These are phyloP conservation scores for maize (Zea mays) DNA, from an alignment of 176 grass and related monocot genomes.

Conservation along the genomic window DNA sequence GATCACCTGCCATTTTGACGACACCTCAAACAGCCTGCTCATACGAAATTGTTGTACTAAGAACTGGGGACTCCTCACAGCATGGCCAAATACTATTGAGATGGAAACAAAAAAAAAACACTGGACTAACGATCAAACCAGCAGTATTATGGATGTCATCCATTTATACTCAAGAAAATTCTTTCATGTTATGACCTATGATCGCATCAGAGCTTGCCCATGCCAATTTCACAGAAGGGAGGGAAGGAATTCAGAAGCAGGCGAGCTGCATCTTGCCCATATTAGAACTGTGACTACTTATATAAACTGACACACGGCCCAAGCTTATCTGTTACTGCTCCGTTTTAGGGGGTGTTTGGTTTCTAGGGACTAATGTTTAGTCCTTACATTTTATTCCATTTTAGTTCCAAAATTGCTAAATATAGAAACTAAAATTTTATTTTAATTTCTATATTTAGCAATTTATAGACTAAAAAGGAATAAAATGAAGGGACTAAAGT, in stretches of 20 bases:
- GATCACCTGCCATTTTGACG: constrained; percentile 22
- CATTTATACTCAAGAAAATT: constrained; percentile 3
- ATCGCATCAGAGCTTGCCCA: background rate
- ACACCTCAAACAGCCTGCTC: constrained; percentile 20
- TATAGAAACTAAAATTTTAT: no score
- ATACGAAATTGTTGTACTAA: background rate
- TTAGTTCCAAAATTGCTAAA: no score
- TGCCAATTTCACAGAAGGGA: background rate
- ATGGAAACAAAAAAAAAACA: background rate
- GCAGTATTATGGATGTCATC: background rate
- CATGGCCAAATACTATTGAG: background rate
- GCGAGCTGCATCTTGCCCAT: background rate
- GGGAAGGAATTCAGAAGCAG: constrained; percentile 6
- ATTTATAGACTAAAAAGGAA: no score
- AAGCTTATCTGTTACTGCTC: constrained; percentile 17
- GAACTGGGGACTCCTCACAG: background rate
- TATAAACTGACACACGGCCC: constrained; percentile 1
- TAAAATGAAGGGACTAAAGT: no score
- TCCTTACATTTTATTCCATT: no score
- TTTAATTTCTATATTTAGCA: no score
- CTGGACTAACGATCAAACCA: background rate
- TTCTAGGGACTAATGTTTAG: no score
- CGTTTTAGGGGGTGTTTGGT: no score
- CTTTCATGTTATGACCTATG: background rate
- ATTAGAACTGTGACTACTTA: background rate